Conservation (phyloP, 306 rosid genomes). For the Carpinus fangiana region DNA sequence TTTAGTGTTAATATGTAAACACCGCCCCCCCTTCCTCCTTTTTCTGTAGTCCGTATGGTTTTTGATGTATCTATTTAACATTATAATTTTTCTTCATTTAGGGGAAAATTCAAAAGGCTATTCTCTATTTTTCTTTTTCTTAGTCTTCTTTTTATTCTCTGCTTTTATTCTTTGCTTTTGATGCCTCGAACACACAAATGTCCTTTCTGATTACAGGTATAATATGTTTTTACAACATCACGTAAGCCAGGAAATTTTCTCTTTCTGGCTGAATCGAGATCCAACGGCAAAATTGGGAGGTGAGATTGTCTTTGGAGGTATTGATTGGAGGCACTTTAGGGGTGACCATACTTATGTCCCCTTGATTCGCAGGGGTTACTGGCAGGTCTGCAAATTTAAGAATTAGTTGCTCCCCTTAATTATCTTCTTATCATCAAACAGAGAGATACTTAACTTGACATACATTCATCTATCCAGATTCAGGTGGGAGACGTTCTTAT, state of each 20-base stretch:
- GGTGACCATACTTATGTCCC: slow-evolving; percentile 73
- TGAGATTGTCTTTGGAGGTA: slow-evolving; percentile 60
- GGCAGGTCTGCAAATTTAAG: slow-evolving; percentile 55
- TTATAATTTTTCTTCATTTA: background rate
- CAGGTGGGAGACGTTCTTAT: slow-evolving; percentile 62
- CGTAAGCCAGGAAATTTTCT: slow-evolving; percentile 40
- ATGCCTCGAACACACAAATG: background rate
- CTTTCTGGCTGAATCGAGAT: slow-evolving; percentile 44
- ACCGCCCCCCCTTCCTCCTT: background rate
- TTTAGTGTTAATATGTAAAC: background rate
- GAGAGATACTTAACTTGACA: slow-evolving; percentile 13
- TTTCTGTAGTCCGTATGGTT: background rate
- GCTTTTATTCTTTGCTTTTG: slow-evolving; percentile 6
- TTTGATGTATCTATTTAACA: background rate
- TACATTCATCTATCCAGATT: slow-evolving; percentile 48
- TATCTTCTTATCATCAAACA: slow-evolving; percentile 24
- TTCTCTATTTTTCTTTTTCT: background rate
- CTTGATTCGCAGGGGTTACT: slow-evolving; percentile 54
- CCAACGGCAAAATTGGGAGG: slow-evolving; percentile 39
- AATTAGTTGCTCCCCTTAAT: slow-evolving; percentile 14
- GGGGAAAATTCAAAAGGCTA: background rate
- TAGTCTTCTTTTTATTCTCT: background rate
- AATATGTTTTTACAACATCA: slow-evolving; percentile 38
- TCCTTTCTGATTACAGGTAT: slow-evolving; percentile 27
- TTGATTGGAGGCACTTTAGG: slow-evolving; percentile 57